These are phyloP conservation scores for Xerocomus spinulosus DNA, from an alignment of 768 basidiomycete species.

Conservation along the genomic window DNA sequence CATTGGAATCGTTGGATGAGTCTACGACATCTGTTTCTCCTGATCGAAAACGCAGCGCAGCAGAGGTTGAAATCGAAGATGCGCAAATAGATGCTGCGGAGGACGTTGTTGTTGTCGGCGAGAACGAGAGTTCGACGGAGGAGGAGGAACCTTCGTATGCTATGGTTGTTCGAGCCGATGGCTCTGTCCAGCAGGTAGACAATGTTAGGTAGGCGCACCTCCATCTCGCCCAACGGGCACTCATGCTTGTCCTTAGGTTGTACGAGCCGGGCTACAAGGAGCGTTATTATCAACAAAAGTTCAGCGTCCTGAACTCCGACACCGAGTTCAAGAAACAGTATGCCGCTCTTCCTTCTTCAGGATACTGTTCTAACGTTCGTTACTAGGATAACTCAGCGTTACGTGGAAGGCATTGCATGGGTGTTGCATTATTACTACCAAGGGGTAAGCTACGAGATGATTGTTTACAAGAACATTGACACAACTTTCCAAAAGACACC, in stretches of 20 bases:
- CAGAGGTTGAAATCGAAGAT: conserved; percentile 42
- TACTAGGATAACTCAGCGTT: conserved; percentile 68
- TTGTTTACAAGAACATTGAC: conserved; percentile 11
- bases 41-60: conserved; percentile 45
- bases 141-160: conserved; percentile 49
- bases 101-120: conserved; percentile 18
- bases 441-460: conserved; percentile 56
- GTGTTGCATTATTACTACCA: conserved; percentile 98
- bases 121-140: conserved; percentile 43
- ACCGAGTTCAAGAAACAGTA: conserved; percentile 69
- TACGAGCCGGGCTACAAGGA: conserved; percentile 97
- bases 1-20: conserved; percentile 22
- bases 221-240: not conserved
- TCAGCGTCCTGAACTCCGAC: conserved; percentile 71
- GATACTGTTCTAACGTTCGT: conserved; percentile 5
- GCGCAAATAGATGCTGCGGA: conserved; percentile 29
- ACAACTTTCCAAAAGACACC: conserved; percentile 52
- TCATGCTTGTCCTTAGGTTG: conserved; percentile 46
- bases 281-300: conserved; percentile 93
- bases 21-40: conserved; percentile 5
- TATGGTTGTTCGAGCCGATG: conserved; percentile 82
- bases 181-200: conserved; percentile 92
- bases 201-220: conserved; percentile 69
- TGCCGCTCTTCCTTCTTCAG: conserved; percentile 23
- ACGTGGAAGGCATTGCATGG: conserved; percentile 94